A percentile compares a stretch with the other conserved stretches of the same genome.
Evolutionary conservation across 495 filamentous ascomycete genomes (phyloP).

Genomic region (Opeltia flavorubescens): DNA sequence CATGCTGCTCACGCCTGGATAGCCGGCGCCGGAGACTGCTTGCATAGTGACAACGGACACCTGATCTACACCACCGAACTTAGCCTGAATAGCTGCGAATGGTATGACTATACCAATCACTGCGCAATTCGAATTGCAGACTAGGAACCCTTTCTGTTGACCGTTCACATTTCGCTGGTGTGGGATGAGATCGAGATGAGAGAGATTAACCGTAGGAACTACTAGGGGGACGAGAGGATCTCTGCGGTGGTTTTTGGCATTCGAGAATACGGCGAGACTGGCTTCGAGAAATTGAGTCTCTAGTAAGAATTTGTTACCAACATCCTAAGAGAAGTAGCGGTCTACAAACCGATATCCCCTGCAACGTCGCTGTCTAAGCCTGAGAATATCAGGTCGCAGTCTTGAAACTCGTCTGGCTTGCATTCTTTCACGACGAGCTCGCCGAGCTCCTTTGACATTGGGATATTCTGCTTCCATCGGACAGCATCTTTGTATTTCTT

Average conservation of each 20-base stretch:
- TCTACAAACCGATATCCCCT: constrained; percentile 52
- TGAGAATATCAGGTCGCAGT: constrained; percentile 81
- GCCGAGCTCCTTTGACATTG: constrained; percentile 52
- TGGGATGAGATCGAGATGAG: constrained; percentile 64
- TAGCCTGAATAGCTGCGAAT: constrained; percentile 66
- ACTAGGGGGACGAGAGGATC: constrained; percentile 73
- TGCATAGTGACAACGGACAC: constrained; percentile 81
- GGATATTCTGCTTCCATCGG: constrained; percentile 66
- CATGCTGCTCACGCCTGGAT: constrained; percentile 67
- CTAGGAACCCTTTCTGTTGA: constrained; percentile 65
- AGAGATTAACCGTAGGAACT: constrained; percentile 70
- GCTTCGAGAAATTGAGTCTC: constrained; percentile 70
- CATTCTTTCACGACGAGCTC: constrained; percentile 63
- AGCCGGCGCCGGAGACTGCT: constrained; percentile 76
- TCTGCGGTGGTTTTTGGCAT: constrained; percentile 79
- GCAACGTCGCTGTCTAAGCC: constrained; percentile 77
- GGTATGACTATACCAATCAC: constrained; percentile 82
- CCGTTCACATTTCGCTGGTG: constrained; percentile 53
- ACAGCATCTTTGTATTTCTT: constrained; percentile 77
- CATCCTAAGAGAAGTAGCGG: neutral
- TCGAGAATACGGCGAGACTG: constrained; percentile 71
- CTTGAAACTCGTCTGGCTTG: constrained; percentile 55
- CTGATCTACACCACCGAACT: constrained; percentile 58
- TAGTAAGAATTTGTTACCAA: constrained; percentile 14
- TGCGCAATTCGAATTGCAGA: constrained; percentile 85